Percentiles rank a stretch among this genome's conserved stretches.
Evolutionary conservation across 2,329 filamentous ascomycete genomes (phyloP).

Genomic region (Colletotrichum karsti): DNA sequence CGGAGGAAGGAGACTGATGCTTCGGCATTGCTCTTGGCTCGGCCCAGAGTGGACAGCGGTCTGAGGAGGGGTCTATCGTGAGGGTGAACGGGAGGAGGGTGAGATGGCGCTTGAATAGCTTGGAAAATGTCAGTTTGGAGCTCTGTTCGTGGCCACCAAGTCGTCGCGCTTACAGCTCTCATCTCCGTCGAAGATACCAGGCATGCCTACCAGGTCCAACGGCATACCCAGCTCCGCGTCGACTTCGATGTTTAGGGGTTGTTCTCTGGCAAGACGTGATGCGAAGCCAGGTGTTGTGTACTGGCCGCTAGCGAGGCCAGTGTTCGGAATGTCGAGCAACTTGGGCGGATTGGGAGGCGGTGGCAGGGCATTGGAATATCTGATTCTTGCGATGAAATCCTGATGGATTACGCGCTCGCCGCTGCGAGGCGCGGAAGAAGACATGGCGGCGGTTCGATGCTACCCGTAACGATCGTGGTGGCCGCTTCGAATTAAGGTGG

Average conservation of each 20-base stretch:
- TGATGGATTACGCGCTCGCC: conserved; percentile 78
- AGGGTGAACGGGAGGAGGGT: conserved; percentile 78
- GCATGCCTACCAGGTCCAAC: conserved; percentile 92
- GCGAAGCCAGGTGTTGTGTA: conserved; percentile 93
- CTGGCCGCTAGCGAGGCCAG: conserved; percentile 83
- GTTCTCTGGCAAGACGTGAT: conserved; percentile 86
- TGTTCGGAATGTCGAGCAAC: conserved; percentile 95
- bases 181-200: conserved; percentile 93
- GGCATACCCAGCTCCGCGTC: conserved; percentile 99
- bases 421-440: conserved; percentile 45
- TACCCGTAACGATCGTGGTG: neutral
- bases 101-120: conserved; percentile 85
- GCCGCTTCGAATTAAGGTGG: neutral
- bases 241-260: conserved; percentile 94
- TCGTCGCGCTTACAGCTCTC: conserved; percentile 78
- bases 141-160: neutral
- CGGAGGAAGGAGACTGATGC: conserved; percentile 91
- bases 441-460: conserved; percentile 33
- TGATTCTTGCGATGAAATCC: conserved; percentile 95
- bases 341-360: conserved; percentile 95
- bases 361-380: conserved; percentile 95
- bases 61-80: conserved; percentile 86
- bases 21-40: conserved; percentile 75
- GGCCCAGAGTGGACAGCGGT: conserved; percentile 84
- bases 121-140: conserved; percentile 29